Conservation (phyloP, 352 stramenopile genomes). For the Globisporangium emineosum region DNA sequence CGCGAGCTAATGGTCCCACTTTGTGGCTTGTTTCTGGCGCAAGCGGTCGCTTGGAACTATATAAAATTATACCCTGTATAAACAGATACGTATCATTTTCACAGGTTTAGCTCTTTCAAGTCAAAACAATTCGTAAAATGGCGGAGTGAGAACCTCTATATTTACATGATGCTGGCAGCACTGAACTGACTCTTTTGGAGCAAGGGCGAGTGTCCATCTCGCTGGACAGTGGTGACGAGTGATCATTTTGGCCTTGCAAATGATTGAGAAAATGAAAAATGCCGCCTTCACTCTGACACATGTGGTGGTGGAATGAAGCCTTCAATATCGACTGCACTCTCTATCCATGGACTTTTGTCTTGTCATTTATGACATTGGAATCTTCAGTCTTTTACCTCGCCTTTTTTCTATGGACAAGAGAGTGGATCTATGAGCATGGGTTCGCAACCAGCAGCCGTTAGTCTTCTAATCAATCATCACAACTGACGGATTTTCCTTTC, state of each 20-base stretch:
- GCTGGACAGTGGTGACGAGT: background rate
- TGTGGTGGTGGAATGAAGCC: background rate
- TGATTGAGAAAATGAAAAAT: background rate
- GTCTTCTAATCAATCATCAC: background rate
- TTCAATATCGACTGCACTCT: background rate
- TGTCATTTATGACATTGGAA: background rate
- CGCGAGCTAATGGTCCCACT: constrained; percentile 9
- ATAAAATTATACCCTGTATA: background rate
- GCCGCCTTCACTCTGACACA: background rate
- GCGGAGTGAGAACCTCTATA: background rate
- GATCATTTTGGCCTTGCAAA: background rate
- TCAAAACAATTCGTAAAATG: too few species aligned
- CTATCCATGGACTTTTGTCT: background rate
- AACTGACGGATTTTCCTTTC: too few species aligned
- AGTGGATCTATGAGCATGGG: too few species aligned
- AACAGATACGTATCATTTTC: background rate
- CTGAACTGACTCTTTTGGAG: constrained; percentile 6
- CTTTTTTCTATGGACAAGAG: background rate
- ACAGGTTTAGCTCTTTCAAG: too few species aligned
- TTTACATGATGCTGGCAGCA: background rate
- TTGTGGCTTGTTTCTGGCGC: background rate
- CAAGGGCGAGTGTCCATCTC: constrained; percentile 10
- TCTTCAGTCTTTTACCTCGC: background rate
- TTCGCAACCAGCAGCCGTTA: too few species aligned
- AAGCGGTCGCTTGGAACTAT: background rate